Evolutionary conservation across 306 rosid species (phyloP), one percentile per base, ranked within the genome.

Genomic region (Clitoria ternatea): DNA sequence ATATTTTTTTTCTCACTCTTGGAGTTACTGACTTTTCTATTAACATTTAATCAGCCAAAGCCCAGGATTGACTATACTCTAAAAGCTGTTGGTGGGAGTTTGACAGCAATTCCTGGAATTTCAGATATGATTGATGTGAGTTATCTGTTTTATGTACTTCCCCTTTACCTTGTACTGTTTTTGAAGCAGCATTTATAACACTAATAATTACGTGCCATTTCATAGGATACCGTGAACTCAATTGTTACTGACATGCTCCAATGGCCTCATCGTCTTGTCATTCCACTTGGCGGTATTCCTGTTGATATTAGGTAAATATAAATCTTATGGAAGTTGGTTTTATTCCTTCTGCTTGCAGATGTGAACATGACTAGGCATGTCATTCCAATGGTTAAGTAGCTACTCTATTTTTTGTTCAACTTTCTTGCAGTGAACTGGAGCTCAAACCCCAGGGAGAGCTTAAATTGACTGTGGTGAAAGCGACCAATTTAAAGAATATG

Each of bases 61-160:
- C 97, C 97, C 11, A 85, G 73, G 71, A 91, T 95, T 76, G 95
- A 89, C 71, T 95, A 91, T 77, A 91, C 89, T 65, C 80, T 95
- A 73, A 95, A 91, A 81, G 96, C 96, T 66, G 84, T 89, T 77
- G 99, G 97, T 79, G 97, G 97, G 80, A 95, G 97, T 79, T 85
- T 95, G 77, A 91, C 97, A 0, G 96, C 99, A 65, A 62, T 95
- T 81, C 99, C 96, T 61, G 99, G 99, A 84, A 48, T 95, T 75
- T 89, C 99, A 45, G 99, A 95, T 80, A 91, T 95, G 96, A 95
- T 95, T 79, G 93, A 89, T 73, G 99, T 91, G 88, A 89, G 97
- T 82, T 63, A 17, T 75, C 26, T 37, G 6, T 45, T 63, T 24
- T 22, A 7, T 69, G 52, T 61, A 43, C 62, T 33, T 30, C 18